A percentile compares a stretch with the other conserved stretches of the same genome.
phyloP scores from a whole-genome alignment of 192 early-diverging fungal genomes.

The Paraglomus occultum region DNA sequence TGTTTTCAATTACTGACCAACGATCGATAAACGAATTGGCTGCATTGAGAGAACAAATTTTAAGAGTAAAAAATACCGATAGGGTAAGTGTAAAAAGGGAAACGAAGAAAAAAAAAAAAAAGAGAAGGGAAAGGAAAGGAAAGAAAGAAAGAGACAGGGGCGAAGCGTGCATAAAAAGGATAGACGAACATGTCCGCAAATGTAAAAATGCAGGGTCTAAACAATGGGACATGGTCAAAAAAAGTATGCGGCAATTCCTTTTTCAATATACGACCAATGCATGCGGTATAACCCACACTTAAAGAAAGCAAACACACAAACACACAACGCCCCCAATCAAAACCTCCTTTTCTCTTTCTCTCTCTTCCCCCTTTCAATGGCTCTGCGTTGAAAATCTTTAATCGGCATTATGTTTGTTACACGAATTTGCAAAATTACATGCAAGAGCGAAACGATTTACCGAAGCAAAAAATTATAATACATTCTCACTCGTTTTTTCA shows the following conservation, averaged over 20 bases:
- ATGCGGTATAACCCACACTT: background rate
- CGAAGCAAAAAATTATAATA: no score
- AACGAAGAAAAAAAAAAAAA: background rate
- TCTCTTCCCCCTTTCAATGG: background rate
- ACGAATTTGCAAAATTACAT: no score
- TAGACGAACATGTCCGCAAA: background rate
- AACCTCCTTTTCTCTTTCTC: background rate
- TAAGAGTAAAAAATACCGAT: constrained; percentile 78
- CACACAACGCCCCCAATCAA: background rate
- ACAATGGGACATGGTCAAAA: background rate
- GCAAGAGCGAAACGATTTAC: no score
- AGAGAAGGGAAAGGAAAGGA: no score
- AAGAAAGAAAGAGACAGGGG: constrained; percentile 9
- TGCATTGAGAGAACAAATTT: constrained; percentile 68
- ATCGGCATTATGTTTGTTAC: no score
- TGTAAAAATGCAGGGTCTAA: background rate
- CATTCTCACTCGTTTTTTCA: background rate
- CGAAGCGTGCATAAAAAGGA: background rate
- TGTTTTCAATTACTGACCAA: constrained; percentile 75
- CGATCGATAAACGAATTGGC: constrained; percentile 77
- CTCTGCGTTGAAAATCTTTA: background rate
- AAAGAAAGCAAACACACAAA: background rate
- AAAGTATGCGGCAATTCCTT: no score
- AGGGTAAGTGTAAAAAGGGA: constrained; percentile 43
- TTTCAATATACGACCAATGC: background rate